A percentile compares a stretch with the other conserved stretches of the same genome.
Evolutionary conservation across 257 asterid genomes (phyloP).

Genomic region (Nicotiana tabacum): DNA sequence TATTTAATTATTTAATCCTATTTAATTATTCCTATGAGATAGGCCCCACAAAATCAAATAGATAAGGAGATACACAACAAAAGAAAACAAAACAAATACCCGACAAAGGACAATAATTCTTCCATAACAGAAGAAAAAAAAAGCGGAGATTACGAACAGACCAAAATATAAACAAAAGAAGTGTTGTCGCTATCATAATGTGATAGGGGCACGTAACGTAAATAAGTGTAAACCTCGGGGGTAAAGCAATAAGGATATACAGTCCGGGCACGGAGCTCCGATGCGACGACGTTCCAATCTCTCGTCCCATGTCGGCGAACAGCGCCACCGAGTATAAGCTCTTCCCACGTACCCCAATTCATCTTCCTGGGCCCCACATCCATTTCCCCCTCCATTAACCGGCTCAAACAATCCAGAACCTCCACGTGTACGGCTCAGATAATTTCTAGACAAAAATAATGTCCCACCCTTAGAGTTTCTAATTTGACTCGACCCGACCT

Average conservation of each 20-base stretch:
- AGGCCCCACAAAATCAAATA: neutral
- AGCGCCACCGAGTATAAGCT: conserved; percentile 75
- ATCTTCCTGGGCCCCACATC: conserved; percentile 32
- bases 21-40: neutral
- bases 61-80: neutral
- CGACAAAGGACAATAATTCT: neutral
- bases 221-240: conserved; percentile 41
- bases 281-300: conserved; percentile 79
- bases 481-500: neutral
- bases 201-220: neutral
- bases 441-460: neutral
- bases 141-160: neutral
- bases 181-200: neutral
- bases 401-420: conserved; percentile 13
- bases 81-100: neutral
- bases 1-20: neutral
- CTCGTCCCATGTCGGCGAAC: conserved; percentile 53
- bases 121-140: neutral
- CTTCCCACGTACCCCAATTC: conserved; percentile 88
- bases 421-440: conserved; percentile 40
- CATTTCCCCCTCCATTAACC: conserved; percentile 30
- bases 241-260: conserved; percentile 46
- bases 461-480: neutral
- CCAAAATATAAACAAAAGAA: neutral
- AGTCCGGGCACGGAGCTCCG: conserved; percentile 66